phyloP scores from a whole-genome alignment of 345 rosid genomes.

The Adansonia digitata region DNA sequence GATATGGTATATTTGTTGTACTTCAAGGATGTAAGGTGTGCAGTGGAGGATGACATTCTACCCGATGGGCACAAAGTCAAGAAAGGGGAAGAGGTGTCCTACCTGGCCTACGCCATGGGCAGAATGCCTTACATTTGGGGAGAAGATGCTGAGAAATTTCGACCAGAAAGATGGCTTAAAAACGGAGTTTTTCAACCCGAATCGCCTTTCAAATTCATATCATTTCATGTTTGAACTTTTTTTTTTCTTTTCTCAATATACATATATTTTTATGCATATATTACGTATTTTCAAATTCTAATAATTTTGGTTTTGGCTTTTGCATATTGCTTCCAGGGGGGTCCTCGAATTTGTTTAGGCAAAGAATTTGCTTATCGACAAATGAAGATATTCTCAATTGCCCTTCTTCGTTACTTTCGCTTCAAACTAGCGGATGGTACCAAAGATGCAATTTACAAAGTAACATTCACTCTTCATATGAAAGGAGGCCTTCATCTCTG shows the following conservation, averaged over 20 bases:
- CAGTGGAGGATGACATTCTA: conserved; percentile 57
- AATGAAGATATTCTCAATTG: neutral
- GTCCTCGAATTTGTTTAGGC: conserved; percentile 57
- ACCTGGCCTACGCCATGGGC: conserved; percentile 71
- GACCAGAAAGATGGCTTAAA: conserved; percentile 76
- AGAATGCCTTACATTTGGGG: conserved; percentile 81
- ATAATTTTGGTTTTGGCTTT: neutral
- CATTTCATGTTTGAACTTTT: conserved; percentile 43
- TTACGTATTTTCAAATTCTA: neutral
- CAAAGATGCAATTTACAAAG: neutral
- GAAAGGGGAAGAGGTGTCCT: conserved; percentile 56
- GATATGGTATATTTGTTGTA: neutral
- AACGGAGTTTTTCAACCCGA: conserved; percentile 58
- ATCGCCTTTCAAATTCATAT: conserved; percentile 62
- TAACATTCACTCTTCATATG: neutral
- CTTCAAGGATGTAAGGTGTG: conserved; percentile 53
- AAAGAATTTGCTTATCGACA: neutral
- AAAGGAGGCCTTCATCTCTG: neutral
- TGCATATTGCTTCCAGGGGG: conserved; percentile 48
- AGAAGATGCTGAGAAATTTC: conserved; percentile 56
- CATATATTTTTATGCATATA: neutral
- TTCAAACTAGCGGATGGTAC: neutral
- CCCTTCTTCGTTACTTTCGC: neutral
- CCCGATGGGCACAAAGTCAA: conserved; percentile 60
- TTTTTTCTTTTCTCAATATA: too few relatives aligned